These are phyloP conservation scores for Coemansia erecta DNA, from an alignment of 192 early-diverging fungal species.

Conservation along the genomic window DNA sequence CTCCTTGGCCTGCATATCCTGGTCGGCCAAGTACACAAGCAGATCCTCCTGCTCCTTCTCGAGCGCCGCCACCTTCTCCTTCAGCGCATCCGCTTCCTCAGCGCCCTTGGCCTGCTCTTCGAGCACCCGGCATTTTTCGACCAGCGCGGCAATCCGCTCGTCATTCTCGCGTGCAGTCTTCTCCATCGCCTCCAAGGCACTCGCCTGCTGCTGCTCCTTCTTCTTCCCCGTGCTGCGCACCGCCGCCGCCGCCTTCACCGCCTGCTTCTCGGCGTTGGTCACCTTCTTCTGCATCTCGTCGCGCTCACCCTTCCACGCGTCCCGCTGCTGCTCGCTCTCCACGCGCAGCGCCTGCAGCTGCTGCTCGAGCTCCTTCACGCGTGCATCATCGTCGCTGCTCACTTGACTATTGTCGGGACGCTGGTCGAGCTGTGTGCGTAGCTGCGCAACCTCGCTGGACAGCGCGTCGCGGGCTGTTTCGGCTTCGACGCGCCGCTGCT, in stretches of 20 bases:
- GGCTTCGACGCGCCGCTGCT: not conserved
- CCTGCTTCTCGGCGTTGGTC: constrained; percentile 47
- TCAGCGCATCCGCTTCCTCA: constrained; percentile 30
- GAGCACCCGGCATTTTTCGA: constrained; percentile 66
- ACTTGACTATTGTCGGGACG: too few species aligned
- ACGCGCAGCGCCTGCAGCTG: constrained; percentile 22
- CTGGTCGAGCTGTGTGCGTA: too few species aligned
- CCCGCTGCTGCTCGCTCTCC: constrained; percentile 8
- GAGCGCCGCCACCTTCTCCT: constrained; percentile 35
- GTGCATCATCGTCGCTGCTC: not conserved
- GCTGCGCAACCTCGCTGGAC: not conserved
- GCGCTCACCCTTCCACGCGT: constrained; percentile 24
- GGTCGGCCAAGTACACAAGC: constrained; percentile 79
- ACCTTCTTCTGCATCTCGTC: constrained; percentile 46
- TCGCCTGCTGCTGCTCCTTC: constrained; percentile 50
- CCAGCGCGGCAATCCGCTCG: constrained; percentile 47
- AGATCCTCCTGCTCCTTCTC: constrained; percentile 83
- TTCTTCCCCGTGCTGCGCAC: constrained; percentile 50
- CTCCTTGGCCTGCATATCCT: constrained; percentile 65
- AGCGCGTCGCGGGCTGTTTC: not conserved
- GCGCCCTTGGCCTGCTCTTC: constrained; percentile 18
- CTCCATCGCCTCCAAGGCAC: constrained; percentile 22
- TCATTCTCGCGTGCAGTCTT: constrained; percentile 26
- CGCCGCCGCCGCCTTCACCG: constrained; percentile 45
- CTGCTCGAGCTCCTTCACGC: constrained; percentile 27